Percentiles rank a stretch among this genome's conserved stretches.
Evolutionary conservation across 179 eudicot species (phyloP).

Genomic region (Spergularia azorica): DNA sequence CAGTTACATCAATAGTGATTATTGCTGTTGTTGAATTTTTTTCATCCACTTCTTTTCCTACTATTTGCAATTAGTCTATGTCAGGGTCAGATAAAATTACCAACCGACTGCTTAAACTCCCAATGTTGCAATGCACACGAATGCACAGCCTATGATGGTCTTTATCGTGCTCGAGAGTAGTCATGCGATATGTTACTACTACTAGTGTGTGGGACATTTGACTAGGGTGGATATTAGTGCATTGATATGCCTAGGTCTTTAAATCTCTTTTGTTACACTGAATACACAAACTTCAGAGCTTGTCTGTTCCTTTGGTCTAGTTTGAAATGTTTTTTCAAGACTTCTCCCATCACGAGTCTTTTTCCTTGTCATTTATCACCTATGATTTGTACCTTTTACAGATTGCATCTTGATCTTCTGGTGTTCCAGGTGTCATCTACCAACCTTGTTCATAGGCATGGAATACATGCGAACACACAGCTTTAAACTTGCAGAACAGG

Average conservation of each 20-base stretch:
- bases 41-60: too few relatives aligned
- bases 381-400: constrained; percentile 21
- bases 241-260: neutral
- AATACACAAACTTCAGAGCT: neutral
- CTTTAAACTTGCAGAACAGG: constrained; percentile 98
- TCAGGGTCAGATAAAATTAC: neutral
- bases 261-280: neutral
- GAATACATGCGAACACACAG: constrained; percentile 96
- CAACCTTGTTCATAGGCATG: constrained; percentile 94
- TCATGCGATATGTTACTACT: constrained; percentile 3
- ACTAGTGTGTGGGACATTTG: neutral
- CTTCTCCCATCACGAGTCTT: neutral
- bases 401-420: constrained; percentile 39
- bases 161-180: neutral
- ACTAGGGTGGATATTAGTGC: constrained; percentile 2
- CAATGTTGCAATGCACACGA: neutral
- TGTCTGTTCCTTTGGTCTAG: neutral
- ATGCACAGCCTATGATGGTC: neutral
- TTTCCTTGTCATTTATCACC: constrained; percentile 6
- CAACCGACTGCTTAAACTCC: neutral
- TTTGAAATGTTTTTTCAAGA: neutral
- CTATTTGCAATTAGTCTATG: neutral
- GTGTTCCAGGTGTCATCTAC: constrained; percentile 91
- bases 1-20: neutral
- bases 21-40: neutral